phyloP scores from a whole-genome alignment of 805 yeast genomes.

The Saturnispora diversa region DNA sequence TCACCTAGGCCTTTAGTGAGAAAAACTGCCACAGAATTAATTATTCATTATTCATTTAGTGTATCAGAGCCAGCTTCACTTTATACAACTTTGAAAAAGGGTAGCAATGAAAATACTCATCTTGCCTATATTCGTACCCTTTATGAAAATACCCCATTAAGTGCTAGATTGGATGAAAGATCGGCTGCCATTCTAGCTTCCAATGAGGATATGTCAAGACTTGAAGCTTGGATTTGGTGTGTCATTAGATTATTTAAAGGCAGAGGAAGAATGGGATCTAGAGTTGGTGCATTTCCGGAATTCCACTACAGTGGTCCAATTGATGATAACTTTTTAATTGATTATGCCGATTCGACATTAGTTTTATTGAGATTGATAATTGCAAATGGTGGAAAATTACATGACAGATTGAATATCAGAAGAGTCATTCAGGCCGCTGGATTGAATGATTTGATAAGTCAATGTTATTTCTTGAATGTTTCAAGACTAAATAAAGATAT shows the following conservation, averaged over 20 bases:
- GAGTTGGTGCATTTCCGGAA: slow-evolving; percentile 90
- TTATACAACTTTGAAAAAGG: slow-evolving; percentile 22
- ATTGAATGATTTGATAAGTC: slow-evolving; percentile 30
- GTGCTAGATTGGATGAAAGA: slow-evolving; percentile 21
- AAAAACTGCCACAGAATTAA: slow-evolving; percentile 67
- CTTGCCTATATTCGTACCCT: slow-evolving; percentile 24
- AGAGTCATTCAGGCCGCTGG: slow-evolving; percentile 39
- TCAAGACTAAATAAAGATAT: slow-evolving; percentile 38
- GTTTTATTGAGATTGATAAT: slow-evolving; percentile 42
- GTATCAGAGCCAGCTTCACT: slow-evolving; percentile 18
- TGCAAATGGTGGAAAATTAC: slow-evolving; percentile 30
- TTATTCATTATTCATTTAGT: slow-evolving; percentile 47
- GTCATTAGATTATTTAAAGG: slow-evolving; percentile 38
- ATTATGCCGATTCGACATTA: slow-evolving; percentile 45
- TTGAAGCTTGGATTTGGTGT: slow-evolving; percentile 32
- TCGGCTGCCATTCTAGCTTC: slow-evolving; percentile 23
- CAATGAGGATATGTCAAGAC: slow-evolving; percentile 22
- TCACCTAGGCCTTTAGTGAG: slow-evolving; percentile 78
- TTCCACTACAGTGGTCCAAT: slow-evolving; percentile 46
- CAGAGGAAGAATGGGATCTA: slow-evolving; percentile 80
- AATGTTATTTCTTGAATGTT: slow-evolving; percentile 34
- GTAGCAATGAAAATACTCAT: slow-evolving; percentile 31
- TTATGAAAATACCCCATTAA: slow-evolving; percentile 17
- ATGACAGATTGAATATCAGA: slow-evolving; percentile 41
- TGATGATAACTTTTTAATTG: slow-evolving; percentile 53